Base-by-base conservation (phyloP, 2,329 filamentous ascomycete genomes). In the Colletotrichum coccodes region DNA sequence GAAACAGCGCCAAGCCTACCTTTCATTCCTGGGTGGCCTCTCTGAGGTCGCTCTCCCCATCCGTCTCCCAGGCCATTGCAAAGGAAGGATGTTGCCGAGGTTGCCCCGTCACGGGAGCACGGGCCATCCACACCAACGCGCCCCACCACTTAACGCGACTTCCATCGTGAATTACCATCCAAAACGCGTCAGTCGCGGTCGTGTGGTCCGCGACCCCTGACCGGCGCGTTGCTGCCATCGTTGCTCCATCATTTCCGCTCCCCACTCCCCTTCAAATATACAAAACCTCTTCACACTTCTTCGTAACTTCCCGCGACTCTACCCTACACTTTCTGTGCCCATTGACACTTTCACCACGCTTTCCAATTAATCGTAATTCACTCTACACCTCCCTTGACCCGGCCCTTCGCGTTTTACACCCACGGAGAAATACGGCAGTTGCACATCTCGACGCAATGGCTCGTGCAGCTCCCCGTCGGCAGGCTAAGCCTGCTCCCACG, bases 361-460 rank as follows among this genome's bases (percentile, higher is more conserved):
- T 70, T 23, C 62, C 56, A 67, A 34, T 21, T 11, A 23, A 7
- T 12, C 4, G 42, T 53, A 49, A 23, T 52, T 18, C 28, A 14
- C 3, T 9, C 16, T 21, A 36, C 18, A 21, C 49, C 34, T 44
- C 40, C 38, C 23, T 46, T n/a, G 40, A 32, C 40, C 26, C 30
- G 40, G 21, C 14, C 40, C n/a, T 44, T 42, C 30, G 9, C 40
- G 12, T 58, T 38, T 11, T 46, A 12, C n/a, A 44, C 21, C 42
- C 21, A 32, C 46, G 40, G 16, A 58, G 36, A 44, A 46, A 11
- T 23, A 21, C 3, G 21, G 61, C 62, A 46, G 36, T 38, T 52
- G 38, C 53, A 32, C 52, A 40, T 58, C 62, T 47, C 50, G 26
- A 65, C 70, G 62, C 70, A 36, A 71, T 71, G 70, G 68, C 70